These are phyloP conservation scores for Porphyra umbilicalis DNA, from an alignment of 31 red algal genomes.

Conservation along the genomic window DNA sequence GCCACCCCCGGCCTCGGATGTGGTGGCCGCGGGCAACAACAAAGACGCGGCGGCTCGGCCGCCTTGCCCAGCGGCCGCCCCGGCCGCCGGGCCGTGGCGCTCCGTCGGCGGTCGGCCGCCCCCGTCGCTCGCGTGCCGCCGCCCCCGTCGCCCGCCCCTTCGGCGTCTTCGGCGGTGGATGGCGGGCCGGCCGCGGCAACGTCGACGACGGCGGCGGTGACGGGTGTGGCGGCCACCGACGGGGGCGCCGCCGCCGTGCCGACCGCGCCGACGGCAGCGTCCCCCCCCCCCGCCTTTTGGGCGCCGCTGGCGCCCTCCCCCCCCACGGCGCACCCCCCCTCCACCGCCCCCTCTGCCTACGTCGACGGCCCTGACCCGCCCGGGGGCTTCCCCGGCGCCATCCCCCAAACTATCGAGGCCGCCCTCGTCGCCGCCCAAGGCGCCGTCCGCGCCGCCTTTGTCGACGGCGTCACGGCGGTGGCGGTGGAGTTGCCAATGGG, in stretches of 20 bases:
- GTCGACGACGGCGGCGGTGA: neutral
- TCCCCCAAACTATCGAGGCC: conserved; percentile 62
- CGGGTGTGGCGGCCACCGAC: no score
- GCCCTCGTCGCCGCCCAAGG: conserved; percentile 21
- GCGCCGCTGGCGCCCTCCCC: neutral
- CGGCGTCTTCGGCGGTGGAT: neutral
- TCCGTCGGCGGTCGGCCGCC: neutral
- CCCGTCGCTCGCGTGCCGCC: neutral
- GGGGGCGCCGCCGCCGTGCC: neutral
- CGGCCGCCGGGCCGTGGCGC: neutral
- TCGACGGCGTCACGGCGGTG: conserved; percentile 4
- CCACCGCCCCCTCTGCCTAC: neutral
- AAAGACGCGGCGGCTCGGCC: no score
- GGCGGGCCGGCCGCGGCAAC: neutral
- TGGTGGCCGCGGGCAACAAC: neutral
- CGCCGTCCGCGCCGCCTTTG: conserved; percentile 11
- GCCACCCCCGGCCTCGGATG: neutral
- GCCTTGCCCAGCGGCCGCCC: neutral
- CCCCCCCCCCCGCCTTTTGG: neutral
- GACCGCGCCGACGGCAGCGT: neutral
- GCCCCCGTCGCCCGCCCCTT: neutral
- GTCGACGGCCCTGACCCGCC: neutral
- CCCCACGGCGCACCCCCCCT: neutral
- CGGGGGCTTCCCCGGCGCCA: conserved; percentile 12
- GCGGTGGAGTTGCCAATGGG: conserved; percentile 57